phyloP scores from a whole-genome alignment of 129 eudicot genomes.

The Chrysanthemum lavandulifolium region DNA sequence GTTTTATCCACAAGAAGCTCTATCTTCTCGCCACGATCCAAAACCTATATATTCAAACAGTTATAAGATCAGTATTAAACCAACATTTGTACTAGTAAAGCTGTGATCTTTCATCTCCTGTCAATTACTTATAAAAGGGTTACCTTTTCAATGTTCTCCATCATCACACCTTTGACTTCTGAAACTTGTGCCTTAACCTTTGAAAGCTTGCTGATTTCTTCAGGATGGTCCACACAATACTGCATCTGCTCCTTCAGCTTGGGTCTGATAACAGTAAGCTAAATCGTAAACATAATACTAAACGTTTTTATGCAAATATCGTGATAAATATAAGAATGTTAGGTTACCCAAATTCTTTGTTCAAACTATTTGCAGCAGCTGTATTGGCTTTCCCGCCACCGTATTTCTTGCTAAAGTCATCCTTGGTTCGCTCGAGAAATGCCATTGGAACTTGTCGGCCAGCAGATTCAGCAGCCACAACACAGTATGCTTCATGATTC shows the following conservation, averaged over 20 bases:
- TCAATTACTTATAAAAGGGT: conserved; percentile 6
- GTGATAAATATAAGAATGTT: not conserved
- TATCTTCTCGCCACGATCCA: conserved; percentile 92
- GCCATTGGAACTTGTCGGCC: conserved; percentile 64
- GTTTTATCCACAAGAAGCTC: conserved; percentile 86
- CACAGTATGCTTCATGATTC: conserved; percentile 41
- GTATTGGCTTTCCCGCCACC: conserved; percentile 62
- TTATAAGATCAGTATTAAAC: conserved; percentile 9
- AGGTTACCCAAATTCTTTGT: conserved; percentile 62
- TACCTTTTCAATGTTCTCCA: conserved; percentile 90
- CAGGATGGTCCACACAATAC: conserved; percentile 77
- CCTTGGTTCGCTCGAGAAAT: conserved; percentile 58
- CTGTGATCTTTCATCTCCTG: not conserved
- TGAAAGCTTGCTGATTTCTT: conserved; percentile 76
- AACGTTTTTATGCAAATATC: not conserved
- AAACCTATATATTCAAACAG: conserved; percentile 45
- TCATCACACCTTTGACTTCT: conserved; percentile 89
- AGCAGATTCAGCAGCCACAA: conserved; percentile 52
- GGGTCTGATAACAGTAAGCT: conserved; percentile 42
- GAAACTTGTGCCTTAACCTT: conserved; percentile 88
- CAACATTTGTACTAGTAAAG: not conserved
- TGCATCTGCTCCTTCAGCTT: conserved; percentile 82
- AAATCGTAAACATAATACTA: not conserved
- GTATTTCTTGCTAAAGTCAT: conserved; percentile 49
- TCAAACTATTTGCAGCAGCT: conserved; percentile 50